These are phyloP conservation scores for Lentinula sp. DNA, from an alignment of 768 basidiomycete species.

Conservation along the genomic window DNA sequence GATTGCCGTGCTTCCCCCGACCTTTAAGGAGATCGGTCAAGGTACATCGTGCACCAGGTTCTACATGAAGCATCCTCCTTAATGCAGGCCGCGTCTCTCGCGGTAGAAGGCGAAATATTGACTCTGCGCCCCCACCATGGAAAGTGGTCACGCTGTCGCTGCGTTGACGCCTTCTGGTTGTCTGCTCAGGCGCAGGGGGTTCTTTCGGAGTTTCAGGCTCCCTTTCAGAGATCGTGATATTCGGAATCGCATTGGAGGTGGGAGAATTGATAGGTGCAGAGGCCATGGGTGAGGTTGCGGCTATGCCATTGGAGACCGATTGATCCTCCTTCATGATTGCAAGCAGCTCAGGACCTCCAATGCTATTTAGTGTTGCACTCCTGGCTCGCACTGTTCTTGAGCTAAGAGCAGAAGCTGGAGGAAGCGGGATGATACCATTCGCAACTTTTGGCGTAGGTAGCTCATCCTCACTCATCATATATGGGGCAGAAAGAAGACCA, in stretches of 20 bases:
- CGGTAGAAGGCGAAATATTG: slow-evolving; percentile 93
- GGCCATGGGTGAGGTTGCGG: neutral
- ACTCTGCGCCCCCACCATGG: slow-evolving; percentile 76
- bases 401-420: neutral
- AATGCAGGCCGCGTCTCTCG: slow-evolving; percentile 87
- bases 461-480: slow-evolving; percentile 15
- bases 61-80: slow-evolving; percentile 90
- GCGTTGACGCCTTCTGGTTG: slow-evolving; percentile 24
- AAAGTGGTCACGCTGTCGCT: slow-evolving; percentile 57
- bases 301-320: neutral
- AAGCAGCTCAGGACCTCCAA: neutral
- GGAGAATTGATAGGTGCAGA: neutral
- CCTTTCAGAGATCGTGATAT: neutral
- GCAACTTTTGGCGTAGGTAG: slow-evolving; percentile 28
- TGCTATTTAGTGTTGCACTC: neutral
- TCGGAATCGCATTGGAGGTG: neutral
- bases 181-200: slow-evolving; percentile 17
- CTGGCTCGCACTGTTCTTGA: slow-evolving; percentile 1
- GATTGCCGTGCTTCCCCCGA: slow-evolving; percentile 61
- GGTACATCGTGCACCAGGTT: slow-evolving; percentile 85
- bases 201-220: slow-evolving; percentile 9
- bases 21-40: slow-evolving; percentile 88
- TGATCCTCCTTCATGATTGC: neutral
- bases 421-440: slow-evolving; percentile 6
- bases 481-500: neutral